Evolutionary conservation across 805 yeast genomes (phyloP).

Genomic region (Phaffomyces antillensis): DNA sequence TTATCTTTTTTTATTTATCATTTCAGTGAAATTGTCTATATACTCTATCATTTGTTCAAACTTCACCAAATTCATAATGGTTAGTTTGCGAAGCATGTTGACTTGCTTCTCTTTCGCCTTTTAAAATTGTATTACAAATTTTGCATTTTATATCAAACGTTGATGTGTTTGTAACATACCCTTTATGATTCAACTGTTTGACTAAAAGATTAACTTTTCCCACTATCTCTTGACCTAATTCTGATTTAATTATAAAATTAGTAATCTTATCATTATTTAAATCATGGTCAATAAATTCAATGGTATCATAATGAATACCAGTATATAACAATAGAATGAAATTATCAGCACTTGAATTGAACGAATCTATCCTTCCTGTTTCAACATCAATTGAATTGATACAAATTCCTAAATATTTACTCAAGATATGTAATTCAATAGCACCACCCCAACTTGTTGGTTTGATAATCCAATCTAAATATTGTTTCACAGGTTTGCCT

Average conservation of each 20-base stretch:
- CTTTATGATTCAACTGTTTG: constrained; percentile 36
- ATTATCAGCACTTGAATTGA: constrained; percentile 30
- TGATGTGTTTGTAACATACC: constrained; percentile 61
- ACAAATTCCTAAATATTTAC: constrained; percentile 42
- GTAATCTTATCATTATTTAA: constrained; percentile 31
- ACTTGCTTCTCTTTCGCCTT: constrained; percentile 59
- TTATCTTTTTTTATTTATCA: too few relatives aligned
- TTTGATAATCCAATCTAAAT: constrained; percentile 53
- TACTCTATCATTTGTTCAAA: constrained; percentile 25
- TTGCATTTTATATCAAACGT: constrained; percentile 52
- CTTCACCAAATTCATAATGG: constrained; percentile 54
- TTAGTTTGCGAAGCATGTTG: constrained; percentile 58
- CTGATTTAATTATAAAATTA: constrained; percentile 31
- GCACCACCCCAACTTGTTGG: constrained; percentile 80
- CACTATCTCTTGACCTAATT: constrained; percentile 28
- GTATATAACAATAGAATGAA: constrained; percentile 54
- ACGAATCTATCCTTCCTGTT: constrained; percentile 48
- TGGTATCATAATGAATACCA: constrained; percentile 70
- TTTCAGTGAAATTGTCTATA: too few relatives aligned
- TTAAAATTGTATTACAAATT: constrained; percentile 41
- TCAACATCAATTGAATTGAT: constrained; percentile 62
- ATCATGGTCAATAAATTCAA: constrained; percentile 31
- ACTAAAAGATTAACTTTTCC: constrained; percentile 35
- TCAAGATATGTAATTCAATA: constrained; percentile 60
- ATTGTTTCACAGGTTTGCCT: constrained; percentile 42